Evolutionary conservation across 2,329 filamentous ascomycete species (phyloP).

Genomic region (Paecilomyces formosus): DNA sequence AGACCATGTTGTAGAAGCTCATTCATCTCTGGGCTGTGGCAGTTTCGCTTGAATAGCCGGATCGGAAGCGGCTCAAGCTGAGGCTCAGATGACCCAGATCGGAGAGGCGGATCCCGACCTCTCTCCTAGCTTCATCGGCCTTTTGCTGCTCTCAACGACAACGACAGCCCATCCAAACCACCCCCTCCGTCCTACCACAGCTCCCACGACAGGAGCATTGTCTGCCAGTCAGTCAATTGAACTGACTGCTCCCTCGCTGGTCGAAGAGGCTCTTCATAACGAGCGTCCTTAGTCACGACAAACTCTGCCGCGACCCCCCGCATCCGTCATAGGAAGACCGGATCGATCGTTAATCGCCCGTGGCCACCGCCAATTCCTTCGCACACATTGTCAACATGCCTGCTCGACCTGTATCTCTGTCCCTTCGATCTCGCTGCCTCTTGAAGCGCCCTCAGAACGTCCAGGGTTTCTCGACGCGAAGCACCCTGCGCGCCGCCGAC

Average conservation of each 20-base stretch:
- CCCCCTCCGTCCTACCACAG: slow-evolving; percentile 1
- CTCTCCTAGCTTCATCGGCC: slow-evolving; percentile 4
- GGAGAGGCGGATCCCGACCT: background rate
- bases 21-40: too few relatives aligned
- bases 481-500: slow-evolving; percentile 35
- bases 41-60: background rate
- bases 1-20: too few relatives aligned
- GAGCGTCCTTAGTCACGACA: background rate
- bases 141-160: slow-evolving; percentile 6
- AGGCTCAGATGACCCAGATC: slow-evolving; percentile 1
- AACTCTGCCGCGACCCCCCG: background rate
- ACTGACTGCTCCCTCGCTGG: background rate
- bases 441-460: slow-evolving; percentile 26
- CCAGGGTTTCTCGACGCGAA: slow-evolving; percentile 35
- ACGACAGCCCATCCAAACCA: slow-evolving; percentile 2
- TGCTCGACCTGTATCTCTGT: slow-evolving; percentile 29
- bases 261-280: background rate
- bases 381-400: slow-evolving; percentile 26
- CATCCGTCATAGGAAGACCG: background rate
- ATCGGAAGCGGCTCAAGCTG: slow-evolving; percentile 1
- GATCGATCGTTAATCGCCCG: background rate
- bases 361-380: background rate
- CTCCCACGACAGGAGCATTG: background rate
- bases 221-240: slow-evolving; percentile 1
- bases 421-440: slow-evolving; percentile 32